Base-by-base conservation (phyloP, 164 flowering plant species). In the Saururus chinensis region DNA sequence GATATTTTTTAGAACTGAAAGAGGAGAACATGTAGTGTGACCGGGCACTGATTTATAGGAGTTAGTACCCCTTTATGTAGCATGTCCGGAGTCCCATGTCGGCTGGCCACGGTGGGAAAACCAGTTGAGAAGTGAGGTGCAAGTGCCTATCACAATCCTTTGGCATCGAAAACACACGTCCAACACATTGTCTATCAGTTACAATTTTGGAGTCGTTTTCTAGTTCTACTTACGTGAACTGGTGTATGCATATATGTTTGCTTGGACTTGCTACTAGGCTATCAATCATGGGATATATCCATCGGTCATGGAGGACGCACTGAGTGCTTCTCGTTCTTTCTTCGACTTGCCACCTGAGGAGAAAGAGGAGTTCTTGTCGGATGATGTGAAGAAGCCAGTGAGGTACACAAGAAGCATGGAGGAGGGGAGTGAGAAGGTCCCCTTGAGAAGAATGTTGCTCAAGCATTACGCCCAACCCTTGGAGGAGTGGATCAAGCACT, bases 401-500 rank as follows among this genome's bases (percentile, higher is more conserved):
- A 70, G 92, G 35, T 80, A 76, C 56, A 19, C 23, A 0, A 73
- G 82, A 7, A 78, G 80, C 65, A 7, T 82, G n/a, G 77, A 79
- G n/a, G 77, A 79, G 51, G 81, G 80, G n/a, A 40, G 58, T 3
- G 92, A 80, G 52, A 68, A 66, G 60, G 54, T 75, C 19, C 82
- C 79, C 30, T 79, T 68, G 57, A 72, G 86, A 83, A 82, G 92
- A 70, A 67, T 73, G 0, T 77, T 82, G 57, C 81, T 86, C 60
- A 82, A 86, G 59, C 86, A 84, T 65, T 82, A 82, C 57, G 76
- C 87, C 0, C 68, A 82, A 65, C 92, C 89, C 10, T 49, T 81
- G 19, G 40, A 76, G 4, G 42, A 71, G 0, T 84, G 84, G 85
- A 63, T 81, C 40, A 20, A 67, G 6, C 55, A 52, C 0, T 85